Conservation (phyloP, 2,329 filamentous ascomycete species). For the Hawksworthiomyces lignivorus region DNA sequence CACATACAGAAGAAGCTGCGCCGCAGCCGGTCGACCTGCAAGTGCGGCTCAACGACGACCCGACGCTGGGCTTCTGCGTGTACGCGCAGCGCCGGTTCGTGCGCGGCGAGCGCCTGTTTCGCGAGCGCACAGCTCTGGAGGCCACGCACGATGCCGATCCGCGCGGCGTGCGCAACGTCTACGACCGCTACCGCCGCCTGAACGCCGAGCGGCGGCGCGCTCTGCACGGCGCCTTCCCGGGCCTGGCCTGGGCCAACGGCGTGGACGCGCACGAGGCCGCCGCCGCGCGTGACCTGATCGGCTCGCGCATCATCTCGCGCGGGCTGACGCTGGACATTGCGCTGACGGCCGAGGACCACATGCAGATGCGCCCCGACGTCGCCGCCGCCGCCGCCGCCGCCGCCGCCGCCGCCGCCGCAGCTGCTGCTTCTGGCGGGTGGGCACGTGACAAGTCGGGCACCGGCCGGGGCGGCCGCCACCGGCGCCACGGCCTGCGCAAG, state of each 20-base stretch:
- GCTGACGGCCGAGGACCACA: slow-evolving; percentile 14
- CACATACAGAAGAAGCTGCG: too few relatives aligned
- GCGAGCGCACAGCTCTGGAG: slow-evolving; percentile 19
- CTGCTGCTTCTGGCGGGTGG: too few relatives aligned
- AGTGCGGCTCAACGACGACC: slow-evolving; percentile 13
- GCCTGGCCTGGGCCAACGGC: slow-evolving; percentile 15
- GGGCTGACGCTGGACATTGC: slow-evolving; percentile 4
- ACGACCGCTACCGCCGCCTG: slow-evolving; percentile 9
- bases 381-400: background rate
- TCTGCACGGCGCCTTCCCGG: slow-evolving; percentile 16
- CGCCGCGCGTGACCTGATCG: slow-evolving; percentile 10
- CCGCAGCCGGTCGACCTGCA: slow-evolving; percentile 5
- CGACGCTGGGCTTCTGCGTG: slow-evolving; percentile 22
- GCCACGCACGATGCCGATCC: slow-evolving; percentile 15
- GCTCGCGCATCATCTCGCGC: background rate
- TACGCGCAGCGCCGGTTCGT: slow-evolving; percentile 20
- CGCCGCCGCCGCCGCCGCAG: too few relatives aligned
- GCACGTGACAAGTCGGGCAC: too few relatives aligned
- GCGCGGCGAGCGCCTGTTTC: slow-evolving; percentile 19
- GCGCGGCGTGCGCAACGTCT: slow-evolving; percentile 11
- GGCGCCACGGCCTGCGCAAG: too few relatives aligned
- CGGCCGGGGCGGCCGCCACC: too few relatives aligned
- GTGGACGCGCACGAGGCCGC: slow-evolving; percentile 12
- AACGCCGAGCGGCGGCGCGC: background rate
- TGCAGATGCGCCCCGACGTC: slow-evolving; percentile 15